A percentile compares a stretch with the other conserved stretches of the same genome.
phyloP scores from a whole-genome alignment of 108 stramenopile species.

The Schizochytrium sp. region DNA sequence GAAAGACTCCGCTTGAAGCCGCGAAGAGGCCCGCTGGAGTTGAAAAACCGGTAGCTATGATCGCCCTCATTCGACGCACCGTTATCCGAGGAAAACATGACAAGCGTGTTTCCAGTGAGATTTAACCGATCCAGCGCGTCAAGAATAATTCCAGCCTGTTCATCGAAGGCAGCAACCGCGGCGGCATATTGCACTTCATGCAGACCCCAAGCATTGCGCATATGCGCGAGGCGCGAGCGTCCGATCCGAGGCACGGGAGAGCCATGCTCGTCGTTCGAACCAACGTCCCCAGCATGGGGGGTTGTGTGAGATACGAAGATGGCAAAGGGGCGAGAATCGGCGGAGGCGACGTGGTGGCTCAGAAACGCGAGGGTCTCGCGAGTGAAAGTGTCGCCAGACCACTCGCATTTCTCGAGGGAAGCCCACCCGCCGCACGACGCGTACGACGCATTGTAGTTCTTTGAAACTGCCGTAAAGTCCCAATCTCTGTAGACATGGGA shows the following conservation, averaged over 20 bases:
- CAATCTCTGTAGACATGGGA: background rate
- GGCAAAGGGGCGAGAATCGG: background rate
- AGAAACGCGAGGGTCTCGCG: background rate
- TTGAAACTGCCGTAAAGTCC: background rate
- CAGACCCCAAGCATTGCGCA: background rate
- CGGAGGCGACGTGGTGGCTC: background rate
- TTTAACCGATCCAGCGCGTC: background rate
- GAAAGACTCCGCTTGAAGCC: slow-evolving; percentile 11
- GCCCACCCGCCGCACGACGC: background rate
- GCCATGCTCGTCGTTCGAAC: background rate
- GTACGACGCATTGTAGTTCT: background rate
- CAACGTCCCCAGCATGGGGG: slow-evolving; percentile 1
- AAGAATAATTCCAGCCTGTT: background rate
- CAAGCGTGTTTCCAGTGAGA: background rate
- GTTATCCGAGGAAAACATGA: slow-evolving; percentile 1
- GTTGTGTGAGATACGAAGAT: background rate
- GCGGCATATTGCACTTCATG: background rate
- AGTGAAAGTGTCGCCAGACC: background rate
- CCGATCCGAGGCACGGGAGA: background rate
- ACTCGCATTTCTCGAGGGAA: background rate
- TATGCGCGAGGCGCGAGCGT: background rate
- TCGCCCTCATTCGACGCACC: slow-evolving; percentile 12
- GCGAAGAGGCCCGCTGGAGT: background rate
- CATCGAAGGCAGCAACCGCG: background rate
- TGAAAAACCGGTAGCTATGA: background rate